A percentile compares a stretch with the other conserved stretches of the same genome.
Evolutionary conservation across 2,329 filamentous ascomycete genomes (phyloP).

Genomic region (Pezicula rhizophila): DNA sequence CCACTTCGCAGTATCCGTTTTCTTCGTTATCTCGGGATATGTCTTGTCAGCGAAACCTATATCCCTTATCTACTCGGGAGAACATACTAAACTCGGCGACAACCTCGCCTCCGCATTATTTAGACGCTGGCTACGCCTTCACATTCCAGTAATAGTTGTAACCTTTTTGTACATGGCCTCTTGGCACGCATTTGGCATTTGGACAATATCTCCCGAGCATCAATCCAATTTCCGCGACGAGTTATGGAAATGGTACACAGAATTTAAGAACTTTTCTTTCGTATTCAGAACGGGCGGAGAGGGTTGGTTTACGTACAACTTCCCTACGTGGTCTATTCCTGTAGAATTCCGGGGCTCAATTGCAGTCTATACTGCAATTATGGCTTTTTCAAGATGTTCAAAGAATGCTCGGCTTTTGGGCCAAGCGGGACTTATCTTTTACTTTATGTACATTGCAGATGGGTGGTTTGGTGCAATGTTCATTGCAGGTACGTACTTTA

Average conservation of each 20-base stretch:
- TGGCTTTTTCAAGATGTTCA: conserved; percentile 51
- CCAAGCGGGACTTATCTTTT: conserved; percentile 47
- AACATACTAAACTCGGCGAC: conserved; percentile 25
- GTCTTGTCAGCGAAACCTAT: conserved; percentile 39
- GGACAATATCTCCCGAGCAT: conserved; percentile 12
- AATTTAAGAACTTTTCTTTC: conserved; percentile 66
- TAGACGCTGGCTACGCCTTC: conserved; percentile 39
- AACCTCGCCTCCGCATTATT: conserved; percentile 41
- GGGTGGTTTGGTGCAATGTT: conserved; percentile 58
- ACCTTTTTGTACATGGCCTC: conserved; percentile 31
- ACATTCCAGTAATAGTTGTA: conserved; percentile 36
- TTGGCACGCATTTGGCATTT: conserved; percentile 23
- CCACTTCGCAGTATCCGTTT: conserved; percentile 48
- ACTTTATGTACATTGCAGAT: conserved; percentile 64
- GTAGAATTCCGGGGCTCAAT: conserved; percentile 58
- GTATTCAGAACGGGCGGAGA: conserved; percentile 52
- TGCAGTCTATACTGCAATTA: conserved; percentile 48
- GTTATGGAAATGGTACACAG: conserved; percentile 24
- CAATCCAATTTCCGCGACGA: conserved; percentile 17
- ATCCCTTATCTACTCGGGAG: conserved; percentile 29
- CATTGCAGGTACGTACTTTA: conserved; percentile 25
- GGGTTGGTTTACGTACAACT: conserved; percentile 52
- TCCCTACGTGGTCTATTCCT: conserved; percentile 59
- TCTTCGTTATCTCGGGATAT: conserved; percentile 46
- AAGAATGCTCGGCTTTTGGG: conserved; percentile 48